A percentile compares a stretch with the other conserved stretches of the same genome.
These are phyloP conservation scores for Exobasidium rhododendri DNA, from an alignment of 1,284 basidiomycete species.

Conservation along the genomic window DNA sequence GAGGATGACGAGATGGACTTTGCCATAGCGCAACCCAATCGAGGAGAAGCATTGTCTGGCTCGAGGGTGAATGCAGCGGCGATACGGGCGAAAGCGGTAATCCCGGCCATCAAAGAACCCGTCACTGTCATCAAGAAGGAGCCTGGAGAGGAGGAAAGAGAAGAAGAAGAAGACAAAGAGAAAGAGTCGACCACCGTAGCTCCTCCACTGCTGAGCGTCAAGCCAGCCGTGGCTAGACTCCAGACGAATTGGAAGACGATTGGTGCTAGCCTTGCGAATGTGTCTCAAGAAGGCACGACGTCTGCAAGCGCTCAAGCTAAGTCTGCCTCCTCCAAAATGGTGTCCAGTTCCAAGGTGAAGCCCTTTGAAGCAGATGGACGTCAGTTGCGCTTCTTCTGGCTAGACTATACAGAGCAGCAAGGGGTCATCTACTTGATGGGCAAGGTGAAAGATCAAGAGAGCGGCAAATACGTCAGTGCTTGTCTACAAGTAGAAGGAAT, in stretches of 20 bases:
- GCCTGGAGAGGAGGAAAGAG: conserved; percentile 12
- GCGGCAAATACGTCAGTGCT: conserved; percentile 72
- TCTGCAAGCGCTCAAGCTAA: conserved; percentile 1
- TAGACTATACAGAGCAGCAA: conserved; percentile 49
- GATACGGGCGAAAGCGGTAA: conserved; percentile 4
- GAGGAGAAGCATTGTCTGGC: neutral
- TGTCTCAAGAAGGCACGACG: neutral
- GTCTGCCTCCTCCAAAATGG: conserved; percentile 5
- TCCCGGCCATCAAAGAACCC: neutral
- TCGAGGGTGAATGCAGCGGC: neutral
- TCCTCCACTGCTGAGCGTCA: neutral
- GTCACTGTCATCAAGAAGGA: neutral
- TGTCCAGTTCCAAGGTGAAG: conserved; percentile 24
- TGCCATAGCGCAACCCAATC: conserved; percentile 18
- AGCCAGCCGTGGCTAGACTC: neutral
- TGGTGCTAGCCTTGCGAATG: conserved; percentile 12
- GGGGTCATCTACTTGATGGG: conserved; percentile 52
- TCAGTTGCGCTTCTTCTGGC: conserved; percentile 51
- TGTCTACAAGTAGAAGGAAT: conserved; percentile 82
- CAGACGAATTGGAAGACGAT: conserved; percentile 14
- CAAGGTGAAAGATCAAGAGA: conserved; percentile 49
- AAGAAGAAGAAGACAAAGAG: conserved; percentile 14
- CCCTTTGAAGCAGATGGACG: conserved; percentile 38
- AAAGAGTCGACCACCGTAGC: neutral
- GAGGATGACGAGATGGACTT: conserved; percentile 27